Evolutionary conservation across 2,329 filamentous ascomycete species (phyloP).

Genomic region (Colletotrichum eremochloae): DNA sequence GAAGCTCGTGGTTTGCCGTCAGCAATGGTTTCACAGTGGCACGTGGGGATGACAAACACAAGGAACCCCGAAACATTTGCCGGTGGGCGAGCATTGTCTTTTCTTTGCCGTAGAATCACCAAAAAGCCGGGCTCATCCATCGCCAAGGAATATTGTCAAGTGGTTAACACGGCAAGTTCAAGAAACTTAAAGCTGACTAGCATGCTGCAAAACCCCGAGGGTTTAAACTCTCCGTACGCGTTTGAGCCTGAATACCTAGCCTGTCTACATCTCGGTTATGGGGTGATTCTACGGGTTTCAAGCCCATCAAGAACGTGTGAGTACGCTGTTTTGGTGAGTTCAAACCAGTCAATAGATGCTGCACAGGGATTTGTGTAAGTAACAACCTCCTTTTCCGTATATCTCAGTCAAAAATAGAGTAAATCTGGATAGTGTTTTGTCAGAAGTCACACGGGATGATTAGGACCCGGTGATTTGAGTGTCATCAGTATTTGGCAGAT

Average conservation of each 20-base stretch:
- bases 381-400: no score
- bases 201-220: neutral
- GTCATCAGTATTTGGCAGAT: no score
- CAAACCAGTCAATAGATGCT: no score
- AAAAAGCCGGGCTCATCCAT: neutral
- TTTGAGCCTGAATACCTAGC: neutral
- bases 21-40: neutral
- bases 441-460: no score
- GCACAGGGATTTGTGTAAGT: no score
- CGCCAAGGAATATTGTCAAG: neutral
- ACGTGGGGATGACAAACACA: neutral
- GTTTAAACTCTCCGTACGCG: no score
- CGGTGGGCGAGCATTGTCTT: neutral
- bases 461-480: no score
- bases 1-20: neutral
- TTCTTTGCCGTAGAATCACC: neutral
- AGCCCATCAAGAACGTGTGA: neutral
- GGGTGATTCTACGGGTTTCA: neutral
- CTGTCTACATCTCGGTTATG: neutral
- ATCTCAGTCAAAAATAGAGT: no score
- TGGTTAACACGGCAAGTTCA: neutral
- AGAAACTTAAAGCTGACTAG: constrained; percentile 14
- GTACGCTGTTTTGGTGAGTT: no score
- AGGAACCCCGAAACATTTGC: no score
- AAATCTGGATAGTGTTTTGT: no score